Conservation (phyloP, 2,329 filamentous ascomycete species). For the Alternaria gansuensis region DNA sequence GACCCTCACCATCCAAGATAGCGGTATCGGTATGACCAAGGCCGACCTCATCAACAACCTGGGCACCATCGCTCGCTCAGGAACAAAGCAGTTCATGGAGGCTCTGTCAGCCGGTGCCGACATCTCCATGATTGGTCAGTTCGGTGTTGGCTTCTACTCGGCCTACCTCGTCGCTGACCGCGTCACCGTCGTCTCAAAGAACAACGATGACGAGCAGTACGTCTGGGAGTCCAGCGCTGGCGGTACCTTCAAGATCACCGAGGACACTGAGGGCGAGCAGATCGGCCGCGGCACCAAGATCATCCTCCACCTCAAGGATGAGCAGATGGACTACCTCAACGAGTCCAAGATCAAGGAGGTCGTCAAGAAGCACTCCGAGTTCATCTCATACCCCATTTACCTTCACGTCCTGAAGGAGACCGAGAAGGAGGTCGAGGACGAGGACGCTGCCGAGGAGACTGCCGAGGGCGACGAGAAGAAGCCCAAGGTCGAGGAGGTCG, state of each 20-base stretch:
- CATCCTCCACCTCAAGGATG: slow-evolving; percentile 98
- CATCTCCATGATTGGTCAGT: slow-evolving; percentile 99
- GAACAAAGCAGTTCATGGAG: slow-evolving; percentile 99
- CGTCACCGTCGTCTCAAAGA: slow-evolving; percentile 94
- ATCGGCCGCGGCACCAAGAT: slow-evolving; percentile 97
- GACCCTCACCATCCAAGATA: slow-evolving; percentile 96
- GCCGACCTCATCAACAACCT: slow-evolving; percentile 99
- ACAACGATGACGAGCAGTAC: slow-evolving; percentile 99
- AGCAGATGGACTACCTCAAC: slow-evolving; percentile 98
- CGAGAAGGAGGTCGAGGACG: slow-evolving; percentile 97
- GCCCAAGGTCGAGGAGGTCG: slow-evolving; percentile 92
- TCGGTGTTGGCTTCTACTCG: slow-evolving; percentile 99
- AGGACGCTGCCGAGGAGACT: slow-evolving; percentile 77
- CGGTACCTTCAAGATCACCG: slow-evolving; percentile 92
- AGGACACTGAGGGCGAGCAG: slow-evolving; percentile 89
- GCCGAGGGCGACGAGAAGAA: slow-evolving; percentile 86
- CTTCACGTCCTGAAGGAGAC: slow-evolving; percentile 99
- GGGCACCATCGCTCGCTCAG: slow-evolving; percentile 97
- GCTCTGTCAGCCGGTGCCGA: slow-evolving; percentile 97
- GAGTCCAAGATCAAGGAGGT: slow-evolving; percentile 99
- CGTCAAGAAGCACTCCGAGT: slow-evolving; percentile 99
- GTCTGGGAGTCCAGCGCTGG: slow-evolving; percentile 98
- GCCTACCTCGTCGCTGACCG: slow-evolving; percentile 98
- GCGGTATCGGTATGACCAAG: slow-evolving; percentile 99
- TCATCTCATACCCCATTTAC: slow-evolving; percentile 99